Base-by-base conservation (phyloP, 2,329 filamentous ascomycete species). In the Blumeria graminis region DNA sequence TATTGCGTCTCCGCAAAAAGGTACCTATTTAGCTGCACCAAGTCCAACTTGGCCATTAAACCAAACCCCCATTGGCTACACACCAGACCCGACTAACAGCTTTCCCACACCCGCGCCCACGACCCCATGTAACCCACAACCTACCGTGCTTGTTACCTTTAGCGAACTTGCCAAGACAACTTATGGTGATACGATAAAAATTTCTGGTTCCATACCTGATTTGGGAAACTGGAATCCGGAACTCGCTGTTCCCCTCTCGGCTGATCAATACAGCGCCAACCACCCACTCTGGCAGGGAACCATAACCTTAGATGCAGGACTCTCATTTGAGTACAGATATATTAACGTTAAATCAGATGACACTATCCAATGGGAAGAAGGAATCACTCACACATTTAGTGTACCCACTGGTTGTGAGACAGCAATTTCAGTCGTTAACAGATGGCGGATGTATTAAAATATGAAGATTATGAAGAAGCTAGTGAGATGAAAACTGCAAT, bases 271-370 rank as follows among this genome's bases (percentile, higher is more conserved):
- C 64, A 81, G 77, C 0, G 62, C 69, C 1, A 68, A 65, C 36
- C 77, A 82, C 62, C 78, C 76, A 0, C 60, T 83, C 6, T 87
- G 83, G 84, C 72, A 69, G 50, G 72, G 67, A 0, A 75, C 74
- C 0, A 64, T 86, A 33, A 69, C 68, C 1, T 66, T 87, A 14
- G 67, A 71, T 0, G 71, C 77, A 0, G 81, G 81, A 1, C 70
- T 71, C 52, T 68, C 66, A 2, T 70, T 86, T 46, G 63, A 78
- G 69, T 86, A 85, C 67, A 86, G 86, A 70, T 87, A 78, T 64
- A 75, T 86, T 62, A 75, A 76, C 54, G 73, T 81, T 45, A 71
- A 71, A 57, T 63, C 67, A 0, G 73, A 76, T 61, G 76, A 79
- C 0, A 69, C 68, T 0, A 68, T 82, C 8, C 71, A 68, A 1